Base-by-base conservation (phyloP, 192 early-diverging fungal species). In the Backusella mclennaniae region DNA sequence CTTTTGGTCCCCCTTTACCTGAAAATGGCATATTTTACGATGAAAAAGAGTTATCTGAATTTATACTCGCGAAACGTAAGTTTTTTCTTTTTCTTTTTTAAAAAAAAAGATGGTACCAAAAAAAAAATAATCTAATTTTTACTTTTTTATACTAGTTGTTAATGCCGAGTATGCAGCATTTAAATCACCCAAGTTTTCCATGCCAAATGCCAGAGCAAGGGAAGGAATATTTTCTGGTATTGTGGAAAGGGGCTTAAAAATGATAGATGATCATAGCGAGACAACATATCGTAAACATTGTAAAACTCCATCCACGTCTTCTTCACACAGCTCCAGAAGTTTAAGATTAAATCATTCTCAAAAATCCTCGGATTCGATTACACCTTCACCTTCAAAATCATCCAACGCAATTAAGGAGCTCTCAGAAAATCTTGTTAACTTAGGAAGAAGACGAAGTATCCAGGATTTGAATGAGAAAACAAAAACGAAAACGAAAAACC, bases 91-190 rank as follows among this genome's bases (percentile, higher is more conserved):
- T 70, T 38, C 0, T 59, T 33, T 39, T 41, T 70, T 29, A 26
- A 8, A 23, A 49, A 71, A 70, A 15, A 44, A 14, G 2, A 1
- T 14, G 3, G 3, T 44, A 14, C 7, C 8, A 70, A 36, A 21
- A 31, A 35, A 35, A 38, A 6, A 67, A n/a, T n/a, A 4, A 12
- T 14, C 14, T 68, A 35, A 33, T 66, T 31, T 71, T 68, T 63
- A 29, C 69, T 82, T 52, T 39, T 85, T 84, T 69, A 67, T 79
- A 80, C 63, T 53, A 81, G 85, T 89, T 79, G 80, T 89, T 41
- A 89, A 89, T 79, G 88, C 84, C 38, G 85, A 87, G 26, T 87
- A 89, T 75, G 85, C 88, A 3, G 88, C 86, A 2, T 83, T 85
- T 44, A 87, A 86, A 69, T 85, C 88, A 59, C 86, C 86, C 6